Base-by-base conservation (phyloP, 1,284 basidiomycete genomes). In the Ceratobasidium sp. region DNA sequence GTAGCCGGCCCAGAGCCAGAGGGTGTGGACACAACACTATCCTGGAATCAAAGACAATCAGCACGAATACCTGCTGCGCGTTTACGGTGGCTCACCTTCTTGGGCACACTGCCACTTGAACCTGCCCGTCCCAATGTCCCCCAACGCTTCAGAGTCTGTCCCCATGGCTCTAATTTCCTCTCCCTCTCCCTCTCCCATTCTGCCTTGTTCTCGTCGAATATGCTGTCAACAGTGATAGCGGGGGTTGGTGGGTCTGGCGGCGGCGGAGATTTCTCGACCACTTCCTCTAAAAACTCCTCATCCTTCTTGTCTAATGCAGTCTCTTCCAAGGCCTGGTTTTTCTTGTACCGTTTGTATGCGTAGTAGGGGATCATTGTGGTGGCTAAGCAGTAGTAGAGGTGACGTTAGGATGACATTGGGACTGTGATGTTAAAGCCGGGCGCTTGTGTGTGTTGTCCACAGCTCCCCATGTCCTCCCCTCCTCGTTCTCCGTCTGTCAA, bases 271-370 rank as follows among this genome's bases (percentile, higher is more conserved):
- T 48, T 65, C 31, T 74, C 53, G 9, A 66, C 62, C 1, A 58
- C 62, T 19, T 74, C 54, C 31, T 63, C 43, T 6, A 74, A 46
- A 22, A 65, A 74, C 53, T 64, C 37, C 29, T 74, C 73, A 27
- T 74, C 62, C 37, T 66, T 74, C 53, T 74, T 64, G 73, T 74
- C 73, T 1, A 74, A 41, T 6, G 64, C 73, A 19, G 62, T 41
- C 24, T 74, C 62, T 31, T 66, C 58, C 11, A 65, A 41, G 34
- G 73, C 73, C 39, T 74, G 73, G 24, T 74, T 65, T 24, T 74
- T n/a, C 53, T 66, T 74, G 62, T 74, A 74, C 64, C 54, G 31
- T 54, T 74, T 74, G 56, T 74, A 74, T 51, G 62, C 61, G 64
- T 65, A 74, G 56, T 74, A 74, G 41, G 62, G 62, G 34, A 74